Base-by-base conservation (phyloP, 768 basidiomycete species). In the Tricholoma flavovirens region DNA sequence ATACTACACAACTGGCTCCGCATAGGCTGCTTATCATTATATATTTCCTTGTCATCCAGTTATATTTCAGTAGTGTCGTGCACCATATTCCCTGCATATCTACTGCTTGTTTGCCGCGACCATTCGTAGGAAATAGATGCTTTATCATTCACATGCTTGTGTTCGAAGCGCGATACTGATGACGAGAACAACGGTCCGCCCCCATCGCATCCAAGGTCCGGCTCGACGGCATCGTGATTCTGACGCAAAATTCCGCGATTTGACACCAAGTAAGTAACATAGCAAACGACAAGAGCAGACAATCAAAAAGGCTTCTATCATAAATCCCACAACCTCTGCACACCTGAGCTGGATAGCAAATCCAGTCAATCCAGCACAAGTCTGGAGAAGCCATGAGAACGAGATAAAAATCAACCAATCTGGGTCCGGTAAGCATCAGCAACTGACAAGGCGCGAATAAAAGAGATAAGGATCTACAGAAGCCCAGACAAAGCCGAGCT, bases 351-450 rank as follows among this genome's bases (percentile, higher is more conserved):
- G 78, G 81, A 66, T 61, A 62, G 53, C 55, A 55, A 46, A 53
- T 29, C 26, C 53, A 50, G 54, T 59, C 60, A 67, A 74, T 72
- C 82, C 79, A 75, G 81, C 81, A 71, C 70, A 68, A 71, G 78
- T 81, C 77, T 82, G 80, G 74, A 83, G 80, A 80, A 69, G 71
- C 65, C 65, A 75, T 83, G 79, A 69, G 73, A 71, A 71, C 58
- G 56, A 51, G 15, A 53, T 46, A 36, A 51, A 46, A 46, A 42
- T 22, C 35, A 40, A 50, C 3, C 2, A 30, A 17, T 60, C 56
- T 59, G 52, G 22, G 51, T 29, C 53, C 3, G 21, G 14, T 32
- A 43, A 53, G 36, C 50, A 51, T 4, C 14, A 54, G 24, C 14
- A 36, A 36, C 33, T 17, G 43, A 32, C 30, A 40, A 53, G 49